Percentiles rank a stretch among this genome's conserved stretches.
Conservation (phyloP, 495 filamentous ascomycete species). For the Penicillium canescens region DNA sequence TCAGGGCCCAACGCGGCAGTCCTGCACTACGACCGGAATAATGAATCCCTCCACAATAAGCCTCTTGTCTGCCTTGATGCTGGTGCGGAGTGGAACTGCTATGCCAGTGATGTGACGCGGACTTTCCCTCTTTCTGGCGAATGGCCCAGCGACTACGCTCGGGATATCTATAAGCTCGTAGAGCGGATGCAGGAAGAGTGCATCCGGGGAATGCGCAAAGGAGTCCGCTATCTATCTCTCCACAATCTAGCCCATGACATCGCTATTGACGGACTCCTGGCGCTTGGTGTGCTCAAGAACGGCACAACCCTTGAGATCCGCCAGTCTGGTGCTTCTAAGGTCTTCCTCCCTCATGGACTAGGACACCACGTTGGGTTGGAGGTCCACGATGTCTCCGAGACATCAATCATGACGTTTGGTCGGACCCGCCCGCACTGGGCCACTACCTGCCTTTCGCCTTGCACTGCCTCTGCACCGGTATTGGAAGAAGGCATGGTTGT, state of each 20-base stretch:
- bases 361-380: conserved; percentile 91
- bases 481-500: conserved; percentile 75
- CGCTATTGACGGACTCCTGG: conserved; percentile 66
- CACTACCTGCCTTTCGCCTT: conserved; percentile 23
- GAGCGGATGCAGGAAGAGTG: conserved; percentile 81
- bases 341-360: conserved; percentile 91
- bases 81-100: conserved; percentile 80
- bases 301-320: conserved; percentile 65
- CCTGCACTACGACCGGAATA: conserved; percentile 83
- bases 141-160: conserved; percentile 63
- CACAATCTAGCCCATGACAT: conserved; percentile 72
- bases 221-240: conserved; percentile 64
- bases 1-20: conserved; percentile 75
- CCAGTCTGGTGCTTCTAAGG: conserved; percentile 63
- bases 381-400: conserved; percentile 74
- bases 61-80: conserved; percentile 83
- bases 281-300: conserved; percentile 62
- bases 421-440: conserved; percentile 22
- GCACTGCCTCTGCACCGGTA: conserved; percentile 36
- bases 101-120: conserved; percentile 88
- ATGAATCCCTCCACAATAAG: conserved; percentile 63
- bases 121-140: conserved; percentile 71
- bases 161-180: conserved; percentile 73
- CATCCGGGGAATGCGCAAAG: conserved; percentile 64
- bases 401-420: conserved; percentile 43